Base-by-base conservation (phyloP, 2,329 filamentous ascomycete genomes). In the Fusarium incarnatum region DNA sequence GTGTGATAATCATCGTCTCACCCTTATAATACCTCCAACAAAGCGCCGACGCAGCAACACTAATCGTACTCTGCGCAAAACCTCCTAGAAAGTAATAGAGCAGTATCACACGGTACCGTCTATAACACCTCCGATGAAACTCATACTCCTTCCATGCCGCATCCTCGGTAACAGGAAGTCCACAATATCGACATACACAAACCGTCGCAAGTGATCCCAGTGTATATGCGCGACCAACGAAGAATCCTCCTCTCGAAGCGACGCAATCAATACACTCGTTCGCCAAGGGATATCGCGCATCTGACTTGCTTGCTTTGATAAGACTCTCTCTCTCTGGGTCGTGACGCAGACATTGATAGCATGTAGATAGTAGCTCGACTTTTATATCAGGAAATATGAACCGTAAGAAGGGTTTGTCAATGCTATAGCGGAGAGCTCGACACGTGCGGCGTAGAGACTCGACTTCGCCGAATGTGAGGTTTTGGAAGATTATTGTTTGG, bases 121-220 rank as follows among this genome's bases (percentile, higher is more conserved):
- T 72, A 54, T 81, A 82, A 68, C 83, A 85, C 9, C 6, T 5
- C 13, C 71, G 66, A 65, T 85, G 83, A 60, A 83, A 84, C 71
- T 84, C 79, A 32, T 78, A 75, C 54, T 79, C 76, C 9, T 78
- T 77, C 67, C 73, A 78, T 11, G 77, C 77, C 13, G 73, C 63
- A 27, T 73, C 73, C 7, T 64, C 61, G 8, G 73, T 68, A 32
- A 83, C 75, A 10, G 82, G 83, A 61, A 75, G 79, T 0, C 83
- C 82, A 71, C 83, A 85, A 78, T 82, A 84, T 9, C 83, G 79
- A 46, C 83, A 85, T 13, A 82, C 76, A 76, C 78, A 83, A 28
- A 79, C 77, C 7, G 66, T 71, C 12, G 72, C 67, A 20, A 72
- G 71, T 45, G 80, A 81, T 8, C 76, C 82, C 44, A 84, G 75